Conservation (phyloP, 2,329 filamentous ascomycete species). For the Scytalidium lignicola region DNA sequence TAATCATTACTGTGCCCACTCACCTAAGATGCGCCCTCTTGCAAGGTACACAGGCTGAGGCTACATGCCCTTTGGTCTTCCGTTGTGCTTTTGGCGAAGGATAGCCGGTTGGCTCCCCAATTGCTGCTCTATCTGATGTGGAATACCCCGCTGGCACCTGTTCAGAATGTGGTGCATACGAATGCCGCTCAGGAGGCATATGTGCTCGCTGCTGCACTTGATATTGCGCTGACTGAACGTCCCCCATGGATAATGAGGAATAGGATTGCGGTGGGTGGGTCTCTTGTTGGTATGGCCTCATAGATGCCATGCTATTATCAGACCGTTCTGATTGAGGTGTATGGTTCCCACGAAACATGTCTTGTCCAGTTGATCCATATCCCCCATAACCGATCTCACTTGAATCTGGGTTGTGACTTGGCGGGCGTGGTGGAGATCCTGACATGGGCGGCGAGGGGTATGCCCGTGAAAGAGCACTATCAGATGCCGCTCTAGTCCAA, state of each 20-base stretch:
- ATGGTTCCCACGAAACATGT: constrained; percentile 42
- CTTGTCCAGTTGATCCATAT: constrained; percentile 39
- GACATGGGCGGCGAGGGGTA: constrained; percentile 74
- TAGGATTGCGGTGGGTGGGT: constrained; percentile 16
- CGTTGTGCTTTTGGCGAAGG: constrained; percentile 56
- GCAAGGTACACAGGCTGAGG: constrained; percentile 80
- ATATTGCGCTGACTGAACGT: constrained; percentile 12
- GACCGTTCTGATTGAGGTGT: constrained; percentile 20
- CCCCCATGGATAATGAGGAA: constrained; percentile 19
- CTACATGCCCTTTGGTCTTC: constrained; percentile 75
- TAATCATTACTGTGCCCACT: constrained; percentile 7
- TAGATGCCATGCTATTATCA: constrained; percentile 22
- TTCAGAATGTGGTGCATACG: constrained; percentile 15
- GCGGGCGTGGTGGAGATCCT: constrained; percentile 58
- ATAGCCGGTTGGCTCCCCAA: constrained; percentile 41
- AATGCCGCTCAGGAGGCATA: constrained; percentile 6
- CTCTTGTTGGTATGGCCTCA: constrained; percentile 35
- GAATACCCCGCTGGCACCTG: constrained; percentile 19
- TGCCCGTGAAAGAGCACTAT: constrained; percentile 50
- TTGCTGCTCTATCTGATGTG: constrained; percentile 26
- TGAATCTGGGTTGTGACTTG: constrained; percentile 53
- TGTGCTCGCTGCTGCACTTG: constrained; percentile 16
- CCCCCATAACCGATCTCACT: constrained; percentile 48
- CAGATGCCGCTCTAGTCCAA: constrained; percentile 50
- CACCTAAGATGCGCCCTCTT: constrained; percentile 75